Base-by-base conservation (phyloP, 1,284 basidiomycete genomes). In the Gymnopus androsaceus region DNA sequence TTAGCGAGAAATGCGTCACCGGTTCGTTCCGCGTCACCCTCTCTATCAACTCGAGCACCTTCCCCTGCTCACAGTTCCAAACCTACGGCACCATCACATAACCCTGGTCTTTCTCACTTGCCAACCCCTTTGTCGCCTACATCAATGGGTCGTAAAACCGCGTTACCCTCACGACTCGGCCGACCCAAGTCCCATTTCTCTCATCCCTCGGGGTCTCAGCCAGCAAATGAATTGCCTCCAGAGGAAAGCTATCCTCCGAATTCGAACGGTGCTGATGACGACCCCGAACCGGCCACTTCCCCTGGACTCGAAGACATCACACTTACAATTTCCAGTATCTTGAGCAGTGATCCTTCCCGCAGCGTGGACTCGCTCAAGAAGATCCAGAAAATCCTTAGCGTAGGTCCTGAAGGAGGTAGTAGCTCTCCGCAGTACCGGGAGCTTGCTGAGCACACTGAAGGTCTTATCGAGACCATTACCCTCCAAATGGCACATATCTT, bases 281-380 rank as follows among this genome's bases (percentile, higher is more conserved):
- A 60, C 14, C 28, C 36, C 27, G 55, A 54, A 53, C 48, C 50
- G n/a, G 36, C 54, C 31, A 66, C 60, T 23, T 49, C 66, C 6
- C 73, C 75, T 23, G 69, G 63, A 9, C 59, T 80, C 6, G 85
- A 88, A 56, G 85, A 85, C 61, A 87, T 92, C 58, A 84, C 86
- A 2, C 76, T 91, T 55, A 87, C 83, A 8, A 93, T 92, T 54
- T 92, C 89, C 19, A 90, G 85, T 58, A 92, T 94, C 51, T 77
- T 93, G 54, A 94, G 90, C 69, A 91, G 86, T 61, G 93, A 97
- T 73, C 81, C 92, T 0, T 77, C 84, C 27, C 82, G 88, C 45
- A 92, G 93, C 64, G 94, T 98, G n/a, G 92, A 96, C 56, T 94
- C 94, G 0, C 78, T 99, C 64, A 99, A 99, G 76, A 88, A 86